Base-by-base conservation (phyloP, 352 stramenopile genomes). In the Globisporangium orthogonon region DNA sequence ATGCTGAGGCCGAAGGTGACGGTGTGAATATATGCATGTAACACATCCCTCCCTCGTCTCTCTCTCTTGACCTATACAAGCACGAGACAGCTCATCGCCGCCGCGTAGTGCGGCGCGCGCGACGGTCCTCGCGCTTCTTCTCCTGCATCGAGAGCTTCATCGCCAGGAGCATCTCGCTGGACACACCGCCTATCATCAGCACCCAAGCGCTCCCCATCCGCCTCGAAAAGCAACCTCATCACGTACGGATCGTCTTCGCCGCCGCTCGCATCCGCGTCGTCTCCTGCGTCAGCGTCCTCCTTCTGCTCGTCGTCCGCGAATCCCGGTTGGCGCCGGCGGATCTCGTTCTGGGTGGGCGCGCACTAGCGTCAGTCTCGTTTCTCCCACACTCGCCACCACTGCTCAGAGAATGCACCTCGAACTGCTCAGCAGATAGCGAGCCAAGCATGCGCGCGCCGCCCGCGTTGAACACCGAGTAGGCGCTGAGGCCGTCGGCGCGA, bases 391-490 rank as follows among this genome's bases (percentile, higher is more conserved):
- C 5, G 18, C 9, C n/a, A 14, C 3, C n/a, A 17, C 2, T 18
- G 28, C 45, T 29, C 28, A n/a, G 17, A 46, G 4, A n/a, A 28
- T 39, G 28, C 60, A 88, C 81, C 81, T 94, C 84, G 56, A 94
- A 91, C 56, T 94, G 80, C 43, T 94, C 84, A 33, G 79, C 83
- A 13, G 84, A 91, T 18, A 94, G 66, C 5, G 81, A 90, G 4
- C 84, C 84, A 54, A 91, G 54, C 76, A 94, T 87, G 54, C 84
- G 78, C 50, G 78, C 70, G 11, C 69, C 64, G 15, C 74, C 73
- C 28, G 67, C 71, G 60, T 94, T 94, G 55, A 94, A 94, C 18
- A 94, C 76, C 29, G 84, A 94, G 61, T 94, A 94, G 3, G 84
- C 82, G 54, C 84, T 94, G 15, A 91, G 63, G 4, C 65, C 67